These are phyloP conservation scores for Colletotrichum nymphaeae DNA, from an alignment of 2,329 filamentous ascomycete species.

Conservation along the genomic window DNA sequence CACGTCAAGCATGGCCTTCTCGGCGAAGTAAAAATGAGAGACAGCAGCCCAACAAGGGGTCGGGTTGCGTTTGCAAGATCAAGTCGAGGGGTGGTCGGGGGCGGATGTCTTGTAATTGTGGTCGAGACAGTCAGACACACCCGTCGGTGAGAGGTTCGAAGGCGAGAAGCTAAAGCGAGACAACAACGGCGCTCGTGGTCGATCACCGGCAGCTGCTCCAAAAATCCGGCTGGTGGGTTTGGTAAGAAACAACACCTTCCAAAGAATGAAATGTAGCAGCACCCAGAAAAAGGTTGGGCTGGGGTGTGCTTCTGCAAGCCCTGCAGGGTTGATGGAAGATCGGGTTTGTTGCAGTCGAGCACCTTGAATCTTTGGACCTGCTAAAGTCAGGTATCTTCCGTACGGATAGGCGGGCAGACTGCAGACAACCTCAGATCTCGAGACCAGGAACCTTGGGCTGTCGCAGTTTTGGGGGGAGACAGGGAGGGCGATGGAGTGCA, in stretches of 20 bases:
- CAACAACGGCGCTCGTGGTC: conserved; percentile 4
- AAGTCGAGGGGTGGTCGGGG: neutral
- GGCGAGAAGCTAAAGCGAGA: conserved; percentile 10
- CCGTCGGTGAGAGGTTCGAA: neutral
- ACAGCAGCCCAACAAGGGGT: conserved; percentile 11
- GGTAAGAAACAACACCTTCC: neutral
- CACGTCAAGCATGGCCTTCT: conserved; percentile 2
- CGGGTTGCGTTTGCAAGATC: neutral
- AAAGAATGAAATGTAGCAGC: neutral
- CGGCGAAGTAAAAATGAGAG: conserved; percentile 1
- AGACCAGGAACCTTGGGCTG: conserved; percentile 1
- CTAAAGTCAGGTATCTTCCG: neutral
- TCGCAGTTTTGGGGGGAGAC: conserved; percentile 6
- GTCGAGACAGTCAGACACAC: neutral
- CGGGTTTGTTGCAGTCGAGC: conserved; percentile 7
- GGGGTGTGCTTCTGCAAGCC: conserved; percentile 20
- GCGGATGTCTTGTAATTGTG: neutral
- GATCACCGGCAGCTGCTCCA: neutral
- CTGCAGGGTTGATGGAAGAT: conserved; percentile 27
- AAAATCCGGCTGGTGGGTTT: neutral
- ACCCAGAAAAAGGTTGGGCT: neutral
- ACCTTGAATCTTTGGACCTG: conserved; percentile 7
- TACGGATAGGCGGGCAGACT: neutral
- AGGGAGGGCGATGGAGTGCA: conserved; percentile 30
- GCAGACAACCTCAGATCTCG: neutral